Conservation (phyloP, 1,139 yeast genomes). For the Yamadazyma atmosphaerica region DNA sequence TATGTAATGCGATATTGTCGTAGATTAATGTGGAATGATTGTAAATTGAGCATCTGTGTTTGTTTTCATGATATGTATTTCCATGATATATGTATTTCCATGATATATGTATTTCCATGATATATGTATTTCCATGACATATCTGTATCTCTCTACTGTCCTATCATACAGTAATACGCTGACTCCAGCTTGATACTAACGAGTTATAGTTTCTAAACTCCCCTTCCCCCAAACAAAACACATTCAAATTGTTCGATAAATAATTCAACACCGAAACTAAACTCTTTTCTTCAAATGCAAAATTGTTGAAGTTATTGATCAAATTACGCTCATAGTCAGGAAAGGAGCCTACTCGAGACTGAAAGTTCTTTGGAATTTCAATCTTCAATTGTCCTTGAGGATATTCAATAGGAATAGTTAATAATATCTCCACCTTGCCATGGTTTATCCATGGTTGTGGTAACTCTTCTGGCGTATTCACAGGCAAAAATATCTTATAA, state of each 20-base stretch:
- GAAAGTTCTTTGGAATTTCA: conserved; percentile 23
- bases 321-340: conserved; percentile 26
- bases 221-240: conserved; percentile 19
- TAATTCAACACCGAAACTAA: conserved; percentile 29
- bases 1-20: no score
- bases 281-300: conserved; percentile 17
- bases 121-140: no score
- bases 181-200: no score
- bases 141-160: no score
- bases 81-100: no score
- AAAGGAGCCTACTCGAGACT: conserved; percentile 18
- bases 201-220: conserved; percentile 16
- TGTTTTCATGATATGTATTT: no score
- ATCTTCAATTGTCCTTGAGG: conserved; percentile 20
- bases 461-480: conserved; percentile 10
- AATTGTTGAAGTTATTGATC: conserved; percentile 19
- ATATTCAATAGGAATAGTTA: conserved; percentile 24
- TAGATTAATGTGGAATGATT: no score
- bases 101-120: no score
- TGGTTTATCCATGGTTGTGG: conserved; percentile 24
- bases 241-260: conserved; percentile 27
- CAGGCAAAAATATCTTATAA: conserved; percentile 23
- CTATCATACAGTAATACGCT: no score
- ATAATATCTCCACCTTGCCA: conserved; percentile 19
- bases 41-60: no score